Base-by-base conservation (phyloP, 2,329 filamentous ascomycete species). In the Alternaria arbusti region DNA sequence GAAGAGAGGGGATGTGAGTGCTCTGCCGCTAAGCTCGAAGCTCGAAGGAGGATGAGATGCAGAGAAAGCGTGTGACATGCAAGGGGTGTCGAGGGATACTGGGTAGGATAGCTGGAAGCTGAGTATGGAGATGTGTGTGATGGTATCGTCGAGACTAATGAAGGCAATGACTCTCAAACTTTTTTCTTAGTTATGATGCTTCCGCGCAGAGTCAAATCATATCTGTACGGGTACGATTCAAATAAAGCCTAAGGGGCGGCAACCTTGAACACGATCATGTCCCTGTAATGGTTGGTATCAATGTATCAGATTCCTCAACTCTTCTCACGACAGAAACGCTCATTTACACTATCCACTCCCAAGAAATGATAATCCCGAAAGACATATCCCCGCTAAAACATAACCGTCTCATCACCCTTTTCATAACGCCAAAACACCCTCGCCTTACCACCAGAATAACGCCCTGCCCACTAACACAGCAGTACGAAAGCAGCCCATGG, bases 391-490 rank as follows among this genome's bases (percentile, higher is more conserved):
- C 10, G 28, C 20, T 23, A 36, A 22, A 36, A 15, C 17, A 51
- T 8, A n/a, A 15, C 28, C 8, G 11, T 23, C 5, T 36, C 28
- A 23, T n/a, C 28, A 17, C 12, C 32, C 49, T 32, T 51, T 51
- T 15, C 4, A n/a, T 23, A 36, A 51, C 49, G 28, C 49, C 49
- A 13, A 23, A 11, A 51, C 49, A 51, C 49, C 49, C 17, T 22
- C 1, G 13, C 20, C 20, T 13, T 15, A 11, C 28, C 49, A 52
- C 23, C 20, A 25, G n/a, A 22, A 7, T 11, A 36, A 52, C 49
- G 49, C 49, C 49, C 20, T 15, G 20, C 9, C 5, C 9, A 13
- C 5, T 12, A 25, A 52, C 6, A 36, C 15, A 22, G 10, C 22
- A 25, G 20, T 12, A 40, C 3, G 9, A 52, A 25, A 52, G 20